Evolutionary conservation across 768 basidiomycete genomes (phyloP).

Genomic region (Termitomyces sp.): DNA sequence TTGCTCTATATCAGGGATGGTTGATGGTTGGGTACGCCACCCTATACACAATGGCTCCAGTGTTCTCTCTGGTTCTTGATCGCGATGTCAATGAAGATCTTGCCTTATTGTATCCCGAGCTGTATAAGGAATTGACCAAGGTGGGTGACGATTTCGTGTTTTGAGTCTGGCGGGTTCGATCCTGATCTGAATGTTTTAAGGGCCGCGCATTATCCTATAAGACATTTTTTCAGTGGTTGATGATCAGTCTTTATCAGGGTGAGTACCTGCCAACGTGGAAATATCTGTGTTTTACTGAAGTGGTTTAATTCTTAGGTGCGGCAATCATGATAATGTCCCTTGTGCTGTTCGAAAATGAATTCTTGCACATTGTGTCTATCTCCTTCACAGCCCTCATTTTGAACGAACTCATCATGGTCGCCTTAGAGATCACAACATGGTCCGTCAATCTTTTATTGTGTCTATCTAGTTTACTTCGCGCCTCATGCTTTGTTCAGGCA

Average conservation of each 20-base stretch:
- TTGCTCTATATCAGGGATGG: conserved; percentile 98
- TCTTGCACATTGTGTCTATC: conserved; percentile 96
- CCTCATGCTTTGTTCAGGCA: conserved; percentile 53
- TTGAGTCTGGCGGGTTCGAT: background rate
- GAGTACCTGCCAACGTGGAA: conserved; percentile 2
- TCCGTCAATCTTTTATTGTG: conserved; percentile 21
- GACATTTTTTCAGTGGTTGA: conserved; percentile 97
- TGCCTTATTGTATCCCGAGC: conserved; percentile 91
- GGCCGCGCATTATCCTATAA: conserved; percentile 94
- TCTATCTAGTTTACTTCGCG: background rate
- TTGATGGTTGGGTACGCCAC: conserved; percentile 96
- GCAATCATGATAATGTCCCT: conserved; percentile 99
- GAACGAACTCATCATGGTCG: conserved; percentile 99
- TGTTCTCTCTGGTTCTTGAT: conserved; percentile 95
- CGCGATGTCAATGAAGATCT: conserved; percentile 94
- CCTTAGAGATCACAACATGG: conserved; percentile 97
- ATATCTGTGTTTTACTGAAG: background rate
- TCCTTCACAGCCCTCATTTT: conserved; percentile 94
- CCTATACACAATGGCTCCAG: conserved; percentile 96
- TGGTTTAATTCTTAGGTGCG: conserved; percentile 49
- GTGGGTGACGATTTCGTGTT: conserved; percentile 30
- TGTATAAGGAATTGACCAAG: conserved; percentile 98
- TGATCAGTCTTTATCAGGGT: conserved; percentile 98
- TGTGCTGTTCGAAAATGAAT: conserved; percentile 93
- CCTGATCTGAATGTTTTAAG: conserved; percentile 29